These are phyloP conservation scores for Alternaria infectoria DNA, from an alignment of 2,329 filamentous ascomycete genomes.

Conservation along the genomic window DNA sequence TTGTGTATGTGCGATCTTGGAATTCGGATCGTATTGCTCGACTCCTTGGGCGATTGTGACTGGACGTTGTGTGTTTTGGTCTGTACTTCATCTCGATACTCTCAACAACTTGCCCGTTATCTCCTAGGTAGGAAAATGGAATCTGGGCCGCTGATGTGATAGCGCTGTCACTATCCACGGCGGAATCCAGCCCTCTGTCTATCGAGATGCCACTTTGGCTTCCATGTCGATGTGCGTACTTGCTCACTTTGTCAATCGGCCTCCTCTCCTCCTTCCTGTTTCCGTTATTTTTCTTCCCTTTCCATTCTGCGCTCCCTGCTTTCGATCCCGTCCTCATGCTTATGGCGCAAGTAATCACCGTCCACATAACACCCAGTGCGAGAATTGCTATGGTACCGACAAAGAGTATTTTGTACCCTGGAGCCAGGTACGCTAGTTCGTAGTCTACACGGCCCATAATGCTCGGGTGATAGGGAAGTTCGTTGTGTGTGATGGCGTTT, in stretches of 20 bases:
- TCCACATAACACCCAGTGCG: conserved; percentile 9
- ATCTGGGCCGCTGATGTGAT: not conserved
- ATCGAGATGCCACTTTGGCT: not conserved
- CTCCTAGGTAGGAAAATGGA: not conserved
- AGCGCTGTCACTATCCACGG: not conserved
- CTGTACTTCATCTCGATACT: not conserved
- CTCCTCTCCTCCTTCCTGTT: not conserved
- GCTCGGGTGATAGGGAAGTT: not conserved
- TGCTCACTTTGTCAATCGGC: conserved; percentile 22
- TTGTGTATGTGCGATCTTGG: not conserved
- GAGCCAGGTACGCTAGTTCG: conserved; percentile 11
- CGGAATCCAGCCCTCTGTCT: too few relatives aligned
- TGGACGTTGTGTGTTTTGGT: not conserved
- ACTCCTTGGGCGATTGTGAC: not conserved
- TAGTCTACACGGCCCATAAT: conserved; percentile 2
- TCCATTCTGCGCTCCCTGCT: not conserved
- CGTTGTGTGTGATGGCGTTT: not conserved
- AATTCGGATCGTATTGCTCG: not conserved
- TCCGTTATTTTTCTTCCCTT: not conserved
- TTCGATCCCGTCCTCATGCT: not conserved
- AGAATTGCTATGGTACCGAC: conserved; percentile 3
- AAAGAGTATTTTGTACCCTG: conserved; percentile 4
- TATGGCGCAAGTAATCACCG: conserved; percentile 15
- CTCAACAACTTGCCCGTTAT: not conserved
- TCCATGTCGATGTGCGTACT: conserved; percentile 5